Evolutionary conservation across 2,329 filamentous ascomycete species (phyloP), one percentile per base, ranked within the genome.

Genomic region (Didymella exigua): DNA sequence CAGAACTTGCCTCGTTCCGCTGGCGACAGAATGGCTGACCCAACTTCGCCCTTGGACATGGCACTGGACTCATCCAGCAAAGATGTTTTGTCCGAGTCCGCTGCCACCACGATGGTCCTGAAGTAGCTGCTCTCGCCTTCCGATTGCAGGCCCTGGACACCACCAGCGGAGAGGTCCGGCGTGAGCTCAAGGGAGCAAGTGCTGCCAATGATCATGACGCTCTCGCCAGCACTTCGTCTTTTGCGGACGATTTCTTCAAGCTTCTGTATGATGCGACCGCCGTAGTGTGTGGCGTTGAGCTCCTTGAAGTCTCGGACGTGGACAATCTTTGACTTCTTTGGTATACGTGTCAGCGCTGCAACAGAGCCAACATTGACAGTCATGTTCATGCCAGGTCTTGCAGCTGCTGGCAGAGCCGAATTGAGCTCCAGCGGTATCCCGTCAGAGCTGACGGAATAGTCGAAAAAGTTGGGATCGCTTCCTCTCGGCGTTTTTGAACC

Each of bases 241-340:
- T 84, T 83, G 65, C 93, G 88, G 23, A 96, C 85, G 6, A 89
- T 80, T 42, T 84, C 82, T 48, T 90, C 86, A 11, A 99, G 77
- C 54, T 88, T 86, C 34, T 81, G 78, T 7, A 97, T 77, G 27
- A 98, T 83, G 19, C 84, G 81, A 2, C 84, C 81, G 10, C 91
- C 91, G 54, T 91, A 86, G 5, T 83, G 73, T 0, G 89, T 87
- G 68, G 84, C 83, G 64, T 83, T 85, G 8, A 99, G 80, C 60
- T 96, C 90, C 48, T 89, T 86, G 67, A 91, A 89, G 71, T 98
- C 91, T 69, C 89, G 85, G 11, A 96, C 78, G 64, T 91, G 91
- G 33, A 96, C 80, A 54, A 98, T 87, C 7, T 92, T 81, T 21
- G 81, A 81, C 43, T 80, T 69, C 66, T 69, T 55, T 18, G 59